These are phyloP conservation scores for Termitomyces sp. DNA, from an alignment of 768 basidiomycete species.

Conservation along the genomic window DNA sequence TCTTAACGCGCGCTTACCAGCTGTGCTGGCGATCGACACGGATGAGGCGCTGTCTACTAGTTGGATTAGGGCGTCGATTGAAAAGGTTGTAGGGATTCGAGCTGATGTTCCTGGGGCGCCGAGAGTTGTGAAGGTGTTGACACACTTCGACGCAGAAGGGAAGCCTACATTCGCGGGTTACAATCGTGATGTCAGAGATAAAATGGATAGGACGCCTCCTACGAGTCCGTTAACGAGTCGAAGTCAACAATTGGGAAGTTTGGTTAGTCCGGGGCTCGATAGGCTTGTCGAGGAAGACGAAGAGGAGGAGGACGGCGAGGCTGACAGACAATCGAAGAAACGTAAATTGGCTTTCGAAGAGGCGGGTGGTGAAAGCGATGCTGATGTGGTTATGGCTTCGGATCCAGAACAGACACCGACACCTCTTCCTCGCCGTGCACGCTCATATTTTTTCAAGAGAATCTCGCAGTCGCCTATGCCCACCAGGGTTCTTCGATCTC, in stretches of 20 bases:
- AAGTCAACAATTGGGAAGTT: slow-evolving; percentile 13
- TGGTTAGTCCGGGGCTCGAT: slow-evolving; percentile 21
- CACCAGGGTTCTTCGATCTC: slow-evolving; percentile 13
- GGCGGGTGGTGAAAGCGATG: slow-evolving; percentile 9
- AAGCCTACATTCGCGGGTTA: slow-evolving; percentile 1
- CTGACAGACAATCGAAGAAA: slow-evolving; percentile 19
- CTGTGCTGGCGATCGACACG: slow-evolving; percentile 41
- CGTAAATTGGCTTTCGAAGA: slow-evolving; percentile 16
- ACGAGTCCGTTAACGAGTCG: slow-evolving; percentile 31
- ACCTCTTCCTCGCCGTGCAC: slow-evolving; percentile 9
- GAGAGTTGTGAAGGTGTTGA: slow-evolving; percentile 19
- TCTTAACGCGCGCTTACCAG: slow-evolving; percentile 55
- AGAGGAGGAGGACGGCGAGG: slow-evolving; percentile 11
- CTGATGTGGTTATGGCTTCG: slow-evolving; percentile 9
- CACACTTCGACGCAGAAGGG: slow-evolving; percentile 10
- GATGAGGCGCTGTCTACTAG: slow-evolving; percentile 29
- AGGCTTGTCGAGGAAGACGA: slow-evolving; percentile 24
- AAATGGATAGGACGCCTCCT: slow-evolving; percentile 23
- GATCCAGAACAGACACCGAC: slow-evolving; percentile 14
- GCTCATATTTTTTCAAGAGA: not conserved
- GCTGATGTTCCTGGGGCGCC: slow-evolving; percentile 32
- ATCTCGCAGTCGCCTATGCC: slow-evolving; percentile 7
- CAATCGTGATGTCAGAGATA: not conserved
- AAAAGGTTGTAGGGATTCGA: slow-evolving; percentile 54
- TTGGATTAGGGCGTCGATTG: slow-evolving; percentile 50